phyloP scores from a whole-genome alignment of 2,329 filamentous ascomycete species.

The Epicoccum sorghinum region DNA sequence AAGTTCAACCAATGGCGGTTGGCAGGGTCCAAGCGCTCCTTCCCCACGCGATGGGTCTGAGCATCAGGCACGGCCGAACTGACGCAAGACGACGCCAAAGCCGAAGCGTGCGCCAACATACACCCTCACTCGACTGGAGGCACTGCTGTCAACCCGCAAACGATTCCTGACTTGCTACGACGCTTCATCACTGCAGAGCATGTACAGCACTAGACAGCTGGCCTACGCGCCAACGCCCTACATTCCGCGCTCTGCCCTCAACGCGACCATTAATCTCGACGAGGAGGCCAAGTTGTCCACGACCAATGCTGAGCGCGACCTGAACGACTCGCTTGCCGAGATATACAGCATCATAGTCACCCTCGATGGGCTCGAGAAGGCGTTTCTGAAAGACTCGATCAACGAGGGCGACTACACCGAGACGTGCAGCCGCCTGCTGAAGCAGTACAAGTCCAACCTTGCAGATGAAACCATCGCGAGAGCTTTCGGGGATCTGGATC shows the following conservation, averaged over 20 bases:
- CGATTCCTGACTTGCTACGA: neutral
- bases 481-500: conserved; percentile 85
- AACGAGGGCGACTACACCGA: conserved; percentile 93
- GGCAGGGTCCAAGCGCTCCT: conserved; percentile 35
- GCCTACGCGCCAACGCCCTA: conserved; percentile 91
- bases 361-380: conserved; percentile 92
- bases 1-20: conserved; percentile 19
- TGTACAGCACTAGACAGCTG: conserved; percentile 63
- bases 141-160: neutral
- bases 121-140: neutral
- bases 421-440: conserved; percentile 89
- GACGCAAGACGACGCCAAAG: conserved; percentile 14
- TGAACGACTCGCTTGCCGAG: conserved; percentile 95
- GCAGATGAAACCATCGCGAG: conserved; percentile 88
- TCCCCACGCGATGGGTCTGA: conserved; percentile 27
- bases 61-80: conserved; percentile 19
- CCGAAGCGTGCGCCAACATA: conserved; percentile 1
- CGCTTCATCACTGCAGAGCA: conserved; percentile 17
- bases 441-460: conserved; percentile 95
- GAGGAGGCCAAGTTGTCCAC: conserved; percentile 94
- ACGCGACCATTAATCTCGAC: conserved; percentile 90
- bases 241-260: conserved; percentile 80
- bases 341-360: conserved; percentile 98
- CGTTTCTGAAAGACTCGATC: conserved; percentile 94
- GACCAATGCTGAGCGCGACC: conserved; percentile 84